Evolutionary conservation across 257 asterid species (phyloP).

Genomic region (Asclepias syriaca): DNA sequence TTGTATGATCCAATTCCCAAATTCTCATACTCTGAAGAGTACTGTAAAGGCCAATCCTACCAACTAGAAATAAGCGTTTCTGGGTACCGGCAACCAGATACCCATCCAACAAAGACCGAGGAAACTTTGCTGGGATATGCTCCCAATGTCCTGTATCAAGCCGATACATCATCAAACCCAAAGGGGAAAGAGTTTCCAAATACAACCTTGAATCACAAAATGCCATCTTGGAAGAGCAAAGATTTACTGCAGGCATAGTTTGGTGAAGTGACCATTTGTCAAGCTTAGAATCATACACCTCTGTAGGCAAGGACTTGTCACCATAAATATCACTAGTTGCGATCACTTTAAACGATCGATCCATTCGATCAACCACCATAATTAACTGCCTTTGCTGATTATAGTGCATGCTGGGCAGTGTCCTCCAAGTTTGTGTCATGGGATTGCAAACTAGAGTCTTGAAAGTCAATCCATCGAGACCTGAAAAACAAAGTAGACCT

Average conservation of each 20-base stretch:
- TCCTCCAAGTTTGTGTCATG: constrained; percentile 80
- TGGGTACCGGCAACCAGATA: constrained; percentile 89
- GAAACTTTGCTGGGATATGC: constrained; percentile 94
- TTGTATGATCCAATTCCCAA: constrained; percentile 93
- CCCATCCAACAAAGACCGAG: constrained; percentile 92
- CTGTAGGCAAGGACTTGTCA: constrained; percentile 81
- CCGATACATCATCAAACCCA: constrained; percentile 89
- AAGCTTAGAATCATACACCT: constrained; percentile 81
- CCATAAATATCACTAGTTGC: constrained; percentile 91
- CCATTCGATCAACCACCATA: constrained; percentile 79
- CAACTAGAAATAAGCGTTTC: constrained; percentile 80
- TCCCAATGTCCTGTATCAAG: constrained; percentile 92
- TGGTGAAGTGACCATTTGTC: constrained; percentile 82
- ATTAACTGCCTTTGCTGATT: constrained; percentile 93
- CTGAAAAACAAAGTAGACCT: constrained; percentile 91
- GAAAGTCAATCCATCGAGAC: constrained; percentile 73
- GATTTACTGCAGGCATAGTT: constrained; percentile 92
- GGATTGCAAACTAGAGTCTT: constrained; percentile 87
- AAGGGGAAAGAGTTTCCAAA: constrained; percentile 89
- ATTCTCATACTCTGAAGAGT: constrained; percentile 94
- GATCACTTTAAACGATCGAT: constrained; percentile 72
- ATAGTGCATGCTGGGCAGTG: constrained; percentile 80
- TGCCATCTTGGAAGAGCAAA: constrained; percentile 98
- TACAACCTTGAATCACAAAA: constrained; percentile 87
- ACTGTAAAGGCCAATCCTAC: constrained; percentile 89